Base-by-base conservation (phyloP, 1,139 yeast species). In the Yamadazyma dendronema region DNA sequence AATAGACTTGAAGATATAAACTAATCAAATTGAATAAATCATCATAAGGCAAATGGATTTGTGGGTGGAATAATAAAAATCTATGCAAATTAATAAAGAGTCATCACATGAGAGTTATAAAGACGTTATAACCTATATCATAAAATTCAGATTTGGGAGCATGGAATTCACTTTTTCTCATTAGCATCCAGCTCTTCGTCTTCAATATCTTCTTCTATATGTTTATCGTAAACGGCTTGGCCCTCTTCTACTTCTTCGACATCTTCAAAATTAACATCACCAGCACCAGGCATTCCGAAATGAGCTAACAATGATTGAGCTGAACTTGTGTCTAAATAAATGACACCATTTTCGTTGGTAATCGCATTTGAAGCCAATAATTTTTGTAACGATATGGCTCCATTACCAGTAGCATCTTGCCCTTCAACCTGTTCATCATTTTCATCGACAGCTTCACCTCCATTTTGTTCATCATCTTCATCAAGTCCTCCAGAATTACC, bases 341-440 rank as follows among this genome's bases (percentile, higher is more conserved):
- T 72, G 12, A 74, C 79, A n/a, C 79, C 80, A 47, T 75, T 74
- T 50, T 74, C 79, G 47, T 68, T 74, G 38, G 79, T 73, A 44
- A 75, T 64, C 14, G 77, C 76, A 52, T 73, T 74, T 39, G 72
- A 68, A 32, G 76, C 73, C 42, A 74, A 65, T 49, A 74, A 61
- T 51, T 72, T 74, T 53, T 73, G 78, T 48, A 74, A 72, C 4
- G 79, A 71, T 37, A 73, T 69, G 36, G 77, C 74, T 8, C 72
- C 72, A 41, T 59, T 63, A n/a, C 53, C 54, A 19, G 56, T 51
- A 15, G 42, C 48, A 29, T 50, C 54, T 15, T 14, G 9, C 12
- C 16, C 29, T 26, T 26, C 29, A 24, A 13, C 12, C 12, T 29
- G 45, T 53, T 32, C 23, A 24, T 8, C 9, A 12, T 52, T 59